phyloP scores from a whole-genome alignment of 495 filamentous ascomycete genomes.

The Daldinia loculata region DNA sequence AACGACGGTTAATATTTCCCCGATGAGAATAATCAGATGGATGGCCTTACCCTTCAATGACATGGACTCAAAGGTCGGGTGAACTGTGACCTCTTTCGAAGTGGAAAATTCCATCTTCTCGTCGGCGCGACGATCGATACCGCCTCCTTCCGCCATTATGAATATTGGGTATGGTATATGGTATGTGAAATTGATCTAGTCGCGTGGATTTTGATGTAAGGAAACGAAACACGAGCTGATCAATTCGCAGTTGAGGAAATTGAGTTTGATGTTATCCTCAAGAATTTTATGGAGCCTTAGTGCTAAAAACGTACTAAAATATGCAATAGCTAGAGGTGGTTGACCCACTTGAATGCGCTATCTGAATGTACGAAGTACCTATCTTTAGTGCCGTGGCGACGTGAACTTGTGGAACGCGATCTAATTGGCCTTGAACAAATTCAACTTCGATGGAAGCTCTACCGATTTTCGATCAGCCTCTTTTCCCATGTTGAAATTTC shows the following conservation, averaged over 20 bases:
- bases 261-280: neutral
- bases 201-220: neutral
- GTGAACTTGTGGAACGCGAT: neutral
- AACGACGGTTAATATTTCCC: slow-evolving; percentile 4
- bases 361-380: neutral
- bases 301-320: neutral
- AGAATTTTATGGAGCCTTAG: slow-evolving; percentile 31
- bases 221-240: slow-evolving; percentile 11
- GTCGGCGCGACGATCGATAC: slow-evolving; percentile 91
- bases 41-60: slow-evolving; percentile 69
- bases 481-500: neutral
- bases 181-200: too few species aligned
- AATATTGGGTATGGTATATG: neutral
- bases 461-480: slow-evolving; percentile 28
- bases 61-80: slow-evolving; percentile 66
- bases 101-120: slow-evolving; percentile 98
- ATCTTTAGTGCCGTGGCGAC: slow-evolving; percentile 19
- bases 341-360: neutral
- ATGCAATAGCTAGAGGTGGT: neutral
- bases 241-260: slow-evolving; percentile 18
- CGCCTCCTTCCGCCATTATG: slow-evolving; percentile 81
- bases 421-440: slow-evolving; percentile 23
- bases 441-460: slow-evolving; percentile 14
- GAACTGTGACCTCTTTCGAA: slow-evolving; percentile 95
- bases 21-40: neutral